A percentile compares a stretch with the other conserved stretches of the same genome.
These are phyloP conservation scores for Sisymbrium altissimum DNA, from an alignment of 345 rosid species.

Conservation along the genomic window DNA sequence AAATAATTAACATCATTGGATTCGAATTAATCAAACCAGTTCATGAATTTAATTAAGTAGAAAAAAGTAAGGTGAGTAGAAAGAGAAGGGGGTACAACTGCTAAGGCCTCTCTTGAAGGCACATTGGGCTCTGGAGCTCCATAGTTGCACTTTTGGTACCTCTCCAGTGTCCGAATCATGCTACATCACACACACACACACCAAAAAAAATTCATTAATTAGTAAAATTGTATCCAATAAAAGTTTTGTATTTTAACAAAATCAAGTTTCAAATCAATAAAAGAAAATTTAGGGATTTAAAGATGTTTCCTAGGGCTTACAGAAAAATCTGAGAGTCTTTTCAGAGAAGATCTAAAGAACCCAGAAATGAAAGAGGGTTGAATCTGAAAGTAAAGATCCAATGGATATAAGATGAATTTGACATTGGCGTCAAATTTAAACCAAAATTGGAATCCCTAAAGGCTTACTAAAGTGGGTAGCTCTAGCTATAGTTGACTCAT, in stretches of 20 bases:
- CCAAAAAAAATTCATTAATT: background rate
- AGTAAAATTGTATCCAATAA: background rate
- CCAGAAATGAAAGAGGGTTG: background rate
- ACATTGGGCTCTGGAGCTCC: conserved; percentile 88
- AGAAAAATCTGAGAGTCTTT: background rate
- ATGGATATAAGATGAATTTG: conserved; percentile 35
- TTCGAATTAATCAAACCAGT: background rate
- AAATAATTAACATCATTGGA: background rate
- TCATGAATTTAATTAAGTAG: background rate
- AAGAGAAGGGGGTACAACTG: conserved; percentile 33
- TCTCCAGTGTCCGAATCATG: conserved; percentile 93
- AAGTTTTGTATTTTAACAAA: background rate
- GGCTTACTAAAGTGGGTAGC: conserved; percentile 21
- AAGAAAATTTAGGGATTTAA: background rate
- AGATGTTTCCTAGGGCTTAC: conserved; percentile 3
- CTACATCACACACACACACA: conserved; percentile 30
- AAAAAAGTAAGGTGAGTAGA: background rate
- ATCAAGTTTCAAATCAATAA: background rate
- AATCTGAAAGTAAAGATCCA: conserved; percentile 28
- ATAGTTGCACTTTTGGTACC: conserved; percentile 95
- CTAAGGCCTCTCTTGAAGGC: conserved; percentile 86
- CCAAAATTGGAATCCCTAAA: conserved; percentile 39
- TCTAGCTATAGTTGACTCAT: background rate
- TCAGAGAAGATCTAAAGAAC: background rate
- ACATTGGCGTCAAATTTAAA: conserved; percentile 1